phyloP scores from a whole-genome alignment of 257 asterid species.

The Solanum phureja region DNA sequence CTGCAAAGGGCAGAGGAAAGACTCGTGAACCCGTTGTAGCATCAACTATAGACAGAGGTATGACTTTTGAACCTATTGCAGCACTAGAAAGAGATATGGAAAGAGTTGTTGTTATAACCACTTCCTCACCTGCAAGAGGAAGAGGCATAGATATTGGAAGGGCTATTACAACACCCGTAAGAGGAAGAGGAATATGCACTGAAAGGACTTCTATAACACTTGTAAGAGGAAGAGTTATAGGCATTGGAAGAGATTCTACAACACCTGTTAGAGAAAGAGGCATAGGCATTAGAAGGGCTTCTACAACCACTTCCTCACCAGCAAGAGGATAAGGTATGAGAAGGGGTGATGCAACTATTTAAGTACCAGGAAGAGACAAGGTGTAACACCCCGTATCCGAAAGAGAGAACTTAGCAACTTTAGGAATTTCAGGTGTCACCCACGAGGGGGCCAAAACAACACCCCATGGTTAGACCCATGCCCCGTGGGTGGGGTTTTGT shows the following conservation, averaged over 20 bases:
- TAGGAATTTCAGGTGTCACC: too few species aligned
- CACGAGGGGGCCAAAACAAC: too few species aligned
- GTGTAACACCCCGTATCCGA: too few species aligned
- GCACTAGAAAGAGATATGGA: neutral
- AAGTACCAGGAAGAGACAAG: neutral
- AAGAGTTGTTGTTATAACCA: neutral
- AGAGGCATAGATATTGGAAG: neutral
- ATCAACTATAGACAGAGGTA: neutral
- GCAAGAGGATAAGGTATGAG: neutral
- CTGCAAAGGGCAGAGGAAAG: neutral
- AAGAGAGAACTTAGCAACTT: too few species aligned
- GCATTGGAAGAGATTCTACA: too few species aligned
- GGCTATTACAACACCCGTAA: neutral
- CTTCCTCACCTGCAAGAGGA: neutral
- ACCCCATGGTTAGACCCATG: too few species aligned
- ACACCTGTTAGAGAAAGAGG: neutral
- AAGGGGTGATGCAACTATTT: neutral
- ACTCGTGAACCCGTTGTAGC: neutral
- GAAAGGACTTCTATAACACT: neutral
- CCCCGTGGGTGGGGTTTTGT: too few species aligned
- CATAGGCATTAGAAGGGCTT: neutral
- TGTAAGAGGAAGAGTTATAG: neutral
- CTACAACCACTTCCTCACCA: neutral
- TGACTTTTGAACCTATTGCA: neutral
- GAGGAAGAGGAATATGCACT: neutral